These are phyloP conservation scores for Blakeslea trispora DNA, from an alignment of 371 early-diverging fungal genomes.

Conservation along the genomic window DNA sequence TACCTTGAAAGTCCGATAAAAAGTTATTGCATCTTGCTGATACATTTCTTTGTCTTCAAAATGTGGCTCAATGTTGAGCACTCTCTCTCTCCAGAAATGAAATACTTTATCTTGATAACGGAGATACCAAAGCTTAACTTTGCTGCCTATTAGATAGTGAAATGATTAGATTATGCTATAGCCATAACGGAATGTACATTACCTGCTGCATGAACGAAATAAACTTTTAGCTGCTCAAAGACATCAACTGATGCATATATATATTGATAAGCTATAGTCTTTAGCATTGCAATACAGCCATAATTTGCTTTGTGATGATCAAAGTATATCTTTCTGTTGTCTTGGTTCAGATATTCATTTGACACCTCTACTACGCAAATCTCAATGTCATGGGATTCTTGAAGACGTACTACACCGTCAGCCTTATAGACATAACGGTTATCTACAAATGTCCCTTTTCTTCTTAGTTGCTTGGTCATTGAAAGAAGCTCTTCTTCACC, in stretches of 20 bases:
- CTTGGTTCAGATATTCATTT: conserved; percentile 12
- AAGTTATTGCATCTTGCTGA: conserved; percentile 18
- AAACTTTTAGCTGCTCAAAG: conserved; percentile 16
- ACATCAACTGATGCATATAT: conserved; percentile 21
- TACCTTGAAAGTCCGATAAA: conserved; percentile 19
- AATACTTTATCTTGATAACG: conserved; percentile 15
- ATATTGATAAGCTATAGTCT: conserved; percentile 18
- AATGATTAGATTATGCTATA: conserved; percentile 14
- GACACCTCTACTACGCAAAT: conserved; percentile 18
- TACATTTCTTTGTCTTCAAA: conserved; percentile 19
- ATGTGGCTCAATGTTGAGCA: conserved; percentile 20
- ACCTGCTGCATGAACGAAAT: conserved; percentile 20
- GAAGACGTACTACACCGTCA: conserved; percentile 15
- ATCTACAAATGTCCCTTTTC: conserved; percentile 8
- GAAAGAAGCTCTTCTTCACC: conserved; percentile 12
- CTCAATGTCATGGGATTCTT: conserved; percentile 16
- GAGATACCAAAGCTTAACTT: conserved; percentile 19
- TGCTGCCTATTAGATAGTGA: conserved; percentile 18
- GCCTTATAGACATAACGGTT: conserved; percentile 14
- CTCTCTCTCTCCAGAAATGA: conserved; percentile 20
- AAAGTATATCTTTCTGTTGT: conserved; percentile 15
- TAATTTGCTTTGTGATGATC: conserved; percentile 17
- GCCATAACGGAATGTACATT: conserved; percentile 18
- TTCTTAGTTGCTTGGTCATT: conserved; percentile 11
- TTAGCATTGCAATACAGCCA: conserved; percentile 18